Percentiles rank a stretch among this genome's conserved stretches.
These are phyloP conservation scores for Leccinum ochraceum DNA, from an alignment of 768 basidiomycete genomes.

Conservation along the genomic window DNA sequence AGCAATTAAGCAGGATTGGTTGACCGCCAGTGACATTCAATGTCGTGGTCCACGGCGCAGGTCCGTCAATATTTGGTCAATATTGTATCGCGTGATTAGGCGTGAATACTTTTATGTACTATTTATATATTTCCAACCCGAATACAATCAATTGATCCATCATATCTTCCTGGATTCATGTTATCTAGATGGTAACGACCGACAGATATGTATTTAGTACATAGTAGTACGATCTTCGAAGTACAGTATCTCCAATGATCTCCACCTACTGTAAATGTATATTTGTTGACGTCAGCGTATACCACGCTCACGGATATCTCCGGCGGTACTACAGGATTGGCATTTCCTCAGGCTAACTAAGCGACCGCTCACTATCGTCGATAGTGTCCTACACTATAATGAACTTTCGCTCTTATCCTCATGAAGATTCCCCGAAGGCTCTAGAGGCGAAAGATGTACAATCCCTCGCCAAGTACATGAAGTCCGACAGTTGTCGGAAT, in stretches of 20 bases:
- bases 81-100: neutral
- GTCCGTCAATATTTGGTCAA: neutral
- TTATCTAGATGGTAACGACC: neutral
- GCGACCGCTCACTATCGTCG: neutral
- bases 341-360: neutral
- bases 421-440: slow-evolving; percentile 14
- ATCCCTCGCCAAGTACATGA: slow-evolving; percentile 65
- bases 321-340: neutral
- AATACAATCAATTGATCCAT: neutral
- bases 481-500: slow-evolving; percentile 65
- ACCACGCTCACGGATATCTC: slow-evolving; percentile 5
- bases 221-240: too few relatives aligned
- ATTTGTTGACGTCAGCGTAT: too few relatives aligned
- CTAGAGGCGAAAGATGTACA: slow-evolving; percentile 41
- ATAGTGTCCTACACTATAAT: slow-evolving; percentile 4
- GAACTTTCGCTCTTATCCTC: slow-evolving; percentile 8
- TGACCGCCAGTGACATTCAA: neutral
- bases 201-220: neutral
- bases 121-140: neutral
- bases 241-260: too few relatives aligned
- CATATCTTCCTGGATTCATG: neutral
- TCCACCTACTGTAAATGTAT: too few relatives aligned
- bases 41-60: neutral
- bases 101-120: neutral
- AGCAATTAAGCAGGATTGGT: neutral